These are phyloP conservation scores for Buxus sempervirens DNA, from an alignment of 164 flowering plant genomes.

Conservation along the genomic window DNA sequence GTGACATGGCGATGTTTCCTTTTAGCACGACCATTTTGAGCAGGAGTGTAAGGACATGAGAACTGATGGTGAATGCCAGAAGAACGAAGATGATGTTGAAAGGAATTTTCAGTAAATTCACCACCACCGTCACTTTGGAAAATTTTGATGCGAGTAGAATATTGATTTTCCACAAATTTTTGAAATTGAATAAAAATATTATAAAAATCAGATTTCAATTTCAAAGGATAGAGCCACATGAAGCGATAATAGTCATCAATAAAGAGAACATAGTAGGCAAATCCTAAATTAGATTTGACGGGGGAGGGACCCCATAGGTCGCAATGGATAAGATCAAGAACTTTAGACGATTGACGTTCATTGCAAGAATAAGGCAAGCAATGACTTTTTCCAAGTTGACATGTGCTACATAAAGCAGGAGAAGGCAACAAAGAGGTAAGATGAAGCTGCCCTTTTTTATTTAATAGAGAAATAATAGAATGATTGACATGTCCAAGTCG, in stretches of 20 bases:
- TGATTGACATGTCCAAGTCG: not conserved
- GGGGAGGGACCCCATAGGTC: not conserved
- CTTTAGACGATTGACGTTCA: not conserved
- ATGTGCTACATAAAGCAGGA: not conserved
- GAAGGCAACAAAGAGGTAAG: not conserved
- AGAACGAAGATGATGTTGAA: not conserved
- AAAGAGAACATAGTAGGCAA: not conserved
- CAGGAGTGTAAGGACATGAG: conserved; percentile 11
- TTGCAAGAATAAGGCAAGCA: not conserved
- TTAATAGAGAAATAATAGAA: not conserved
- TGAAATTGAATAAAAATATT: not conserved
- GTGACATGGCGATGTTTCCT: conserved; percentile 1
- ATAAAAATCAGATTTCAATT: not conserved
- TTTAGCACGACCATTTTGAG: not conserved
- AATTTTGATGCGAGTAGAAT: not conserved
- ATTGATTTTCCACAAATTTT: not conserved
- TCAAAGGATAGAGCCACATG: not conserved
- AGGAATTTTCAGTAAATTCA: not conserved
- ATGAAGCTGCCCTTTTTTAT: not conserved
- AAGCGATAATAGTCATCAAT: not conserved
- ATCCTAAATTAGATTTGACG: not conserved
- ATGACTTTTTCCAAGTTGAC: not conserved
- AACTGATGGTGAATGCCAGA: conserved; percentile 5
- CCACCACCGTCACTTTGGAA: not conserved
- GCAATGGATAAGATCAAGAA: not conserved